Base-by-base conservation (phyloP, 2,329 filamentous ascomycete genomes). In the Neopestalotiopsis clavispora region DNA sequence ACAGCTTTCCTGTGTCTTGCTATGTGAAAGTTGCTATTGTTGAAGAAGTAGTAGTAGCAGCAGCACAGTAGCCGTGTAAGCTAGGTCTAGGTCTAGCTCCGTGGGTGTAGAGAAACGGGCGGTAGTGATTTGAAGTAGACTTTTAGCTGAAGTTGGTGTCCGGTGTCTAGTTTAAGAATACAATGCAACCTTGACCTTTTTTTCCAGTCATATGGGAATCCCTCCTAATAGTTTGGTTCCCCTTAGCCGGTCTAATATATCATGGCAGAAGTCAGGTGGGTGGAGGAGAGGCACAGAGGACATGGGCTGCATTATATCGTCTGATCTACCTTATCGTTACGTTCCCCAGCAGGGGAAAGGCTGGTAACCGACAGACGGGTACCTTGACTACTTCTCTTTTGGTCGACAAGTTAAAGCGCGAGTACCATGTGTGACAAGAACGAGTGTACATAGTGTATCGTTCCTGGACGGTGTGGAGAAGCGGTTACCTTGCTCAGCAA, bases 221-320 rank as follows among this genome's bases (percentile, higher is more conserved):
- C 73, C 73, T 69, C 73, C 73, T 72, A 74, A 74, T 76, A 38
- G 77, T 74, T 73, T 76, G 75, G 74, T 75, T 73, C 74, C 75
- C 72, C 76, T 79, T 78, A 76, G 73, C 71, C 72, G 73, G 71
- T 75, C 72, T 78, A 75, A 76, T 78, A 78, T 80, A 79, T 77
- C 75, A 72, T 77, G 71, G 75, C 74, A 76, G 75, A 73, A 74
- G 72, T 78, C 73, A 77, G 73, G 76, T 73, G 65, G 68, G 73
- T 71, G 73, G 70, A 74, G 75, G 74, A 74, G 72, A 68, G 74
- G 34, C 34, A 73, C 75, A 72, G 78, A 74, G 80, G 80, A 78
- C 76, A 78, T 75, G 75, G 77, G 74, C 77, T 77, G 80, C 79
- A 82, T 83, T 83, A 83, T 83, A 83, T 83, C 81, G 80, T 83